Percentiles rank a stretch among this genome's conserved stretches.
Conservation (phyloP, 177 flowering plant genomes). For the Vitis hybrid region DNA sequence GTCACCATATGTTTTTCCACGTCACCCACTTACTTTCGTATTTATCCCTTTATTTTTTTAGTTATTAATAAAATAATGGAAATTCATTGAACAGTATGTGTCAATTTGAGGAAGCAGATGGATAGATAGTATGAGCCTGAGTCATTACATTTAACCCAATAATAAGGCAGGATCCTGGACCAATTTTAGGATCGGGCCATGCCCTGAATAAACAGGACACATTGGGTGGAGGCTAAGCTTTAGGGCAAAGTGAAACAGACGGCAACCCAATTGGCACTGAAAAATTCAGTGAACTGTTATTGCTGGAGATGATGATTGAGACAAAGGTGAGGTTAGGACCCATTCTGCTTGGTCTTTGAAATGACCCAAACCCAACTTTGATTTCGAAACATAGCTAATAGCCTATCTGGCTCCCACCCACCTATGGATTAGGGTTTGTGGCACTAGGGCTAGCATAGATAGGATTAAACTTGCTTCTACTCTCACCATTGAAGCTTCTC, state of each 20-base stretch:
- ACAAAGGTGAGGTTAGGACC: neutral
- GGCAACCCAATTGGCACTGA: neutral
- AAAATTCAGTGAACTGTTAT: neutral
- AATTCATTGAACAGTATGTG: neutral
- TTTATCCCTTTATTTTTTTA: neutral
- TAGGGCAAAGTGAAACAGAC: neutral
- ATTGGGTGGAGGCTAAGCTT: neutral
- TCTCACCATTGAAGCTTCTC: no score
- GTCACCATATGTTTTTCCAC: no score
- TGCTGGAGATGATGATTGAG: neutral
- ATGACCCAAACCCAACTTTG: constrained; percentile 15
- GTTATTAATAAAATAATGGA: neutral
- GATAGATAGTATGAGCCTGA: no score
- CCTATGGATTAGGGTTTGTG: neutral
- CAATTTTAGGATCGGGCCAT: neutral
- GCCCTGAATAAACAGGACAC: neutral
- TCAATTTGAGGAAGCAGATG: no score
- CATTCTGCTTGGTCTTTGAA: neutral
- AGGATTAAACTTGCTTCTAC: neutral
- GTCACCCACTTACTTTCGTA: neutral
- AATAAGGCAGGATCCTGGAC: no score
- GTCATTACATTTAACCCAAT: no score
- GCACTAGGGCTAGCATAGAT: no score
- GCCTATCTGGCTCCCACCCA: neutral
- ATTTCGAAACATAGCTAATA: neutral